phyloP scores from a whole-genome alignment of 1,139 yeast genomes.

The Kodamaea sp. region DNA sequence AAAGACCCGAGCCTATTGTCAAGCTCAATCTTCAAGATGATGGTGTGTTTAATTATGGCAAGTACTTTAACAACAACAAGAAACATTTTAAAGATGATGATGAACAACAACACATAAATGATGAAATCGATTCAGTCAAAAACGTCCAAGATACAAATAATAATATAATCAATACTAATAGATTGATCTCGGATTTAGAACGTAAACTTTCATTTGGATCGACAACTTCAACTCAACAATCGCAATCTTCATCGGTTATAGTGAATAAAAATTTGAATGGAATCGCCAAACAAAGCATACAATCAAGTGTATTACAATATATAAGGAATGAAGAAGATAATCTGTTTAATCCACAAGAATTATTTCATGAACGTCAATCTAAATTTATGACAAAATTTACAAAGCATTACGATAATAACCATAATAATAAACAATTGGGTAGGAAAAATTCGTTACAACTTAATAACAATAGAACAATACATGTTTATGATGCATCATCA shows the following conservation, averaged over 20 bases:
- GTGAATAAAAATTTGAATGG: conserved; percentile 28
- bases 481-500: too few relatives aligned
- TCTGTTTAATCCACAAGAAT: conserved; percentile 32
- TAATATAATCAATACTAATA: conserved; percentile 23
- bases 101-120: background rate
- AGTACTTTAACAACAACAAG: conserved; percentile 6
- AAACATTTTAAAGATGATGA: background rate
- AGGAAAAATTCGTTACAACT: conserved; percentile 1
- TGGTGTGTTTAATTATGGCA: conserved; percentile 5
- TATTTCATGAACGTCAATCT: conserved; percentile 36
- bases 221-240: conserved; percentile 26
- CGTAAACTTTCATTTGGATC: conserved; percentile 29
- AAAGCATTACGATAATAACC: conserved; percentile 20
- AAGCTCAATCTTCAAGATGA: conserved; percentile 6
- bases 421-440: conserved; percentile 1
- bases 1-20: background rate
- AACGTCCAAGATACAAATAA: background rate
- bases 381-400: conserved; percentile 30
- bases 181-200: conserved; percentile 28
- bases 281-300: conserved; percentile 29
- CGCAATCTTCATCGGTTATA: conserved; percentile 28
- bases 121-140: background rate
- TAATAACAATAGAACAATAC: background rate
- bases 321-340: conserved; percentile 23
- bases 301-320: conserved; percentile 30